Percentiles rank a stretch among this genome's conserved stretches.
Conservation (phyloP, 495 filamentous ascomycete species). For the Chaetomium tenue region DNA sequence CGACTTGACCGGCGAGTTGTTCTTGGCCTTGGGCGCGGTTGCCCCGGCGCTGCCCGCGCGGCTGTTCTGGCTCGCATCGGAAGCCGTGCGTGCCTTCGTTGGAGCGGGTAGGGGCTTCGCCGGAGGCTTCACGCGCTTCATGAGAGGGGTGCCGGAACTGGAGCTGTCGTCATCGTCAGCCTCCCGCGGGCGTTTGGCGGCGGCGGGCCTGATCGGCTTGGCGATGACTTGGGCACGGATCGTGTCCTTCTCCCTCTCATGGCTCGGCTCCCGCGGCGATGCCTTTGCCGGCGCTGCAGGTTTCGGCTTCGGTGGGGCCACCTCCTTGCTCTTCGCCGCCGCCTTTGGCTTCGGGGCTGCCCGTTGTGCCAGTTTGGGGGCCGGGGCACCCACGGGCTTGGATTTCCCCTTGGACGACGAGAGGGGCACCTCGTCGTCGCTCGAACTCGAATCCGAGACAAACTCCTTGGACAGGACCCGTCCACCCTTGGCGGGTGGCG, state of each 20-base stretch:
- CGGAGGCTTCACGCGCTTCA: conserved; percentile 49
- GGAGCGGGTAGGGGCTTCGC: conserved; percentile 29
- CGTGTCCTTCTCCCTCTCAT: conserved; percentile 33
- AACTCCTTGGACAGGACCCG: conserved; percentile 62
- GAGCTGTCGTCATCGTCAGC: conserved; percentile 53
- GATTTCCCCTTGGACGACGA: conserved; percentile 41
- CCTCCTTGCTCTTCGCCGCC: conserved; percentile 34
- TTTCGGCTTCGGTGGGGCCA: conserved; percentile 25
- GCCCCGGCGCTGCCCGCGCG: conserved; percentile 37
- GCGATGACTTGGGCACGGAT: conserved; percentile 36
- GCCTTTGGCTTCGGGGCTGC: conserved; percentile 28
- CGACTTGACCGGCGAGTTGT: conserved; percentile 64
- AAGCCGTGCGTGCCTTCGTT: conserved; percentile 40
- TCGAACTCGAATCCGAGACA: conserved; percentile 73
- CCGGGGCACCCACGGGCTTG: conserved; percentile 31
- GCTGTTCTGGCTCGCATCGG: conserved; percentile 49
- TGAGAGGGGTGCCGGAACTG: conserved; percentile 51
- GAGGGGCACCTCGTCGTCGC: conserved; percentile 47
- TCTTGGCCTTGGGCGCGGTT: conserved; percentile 42
- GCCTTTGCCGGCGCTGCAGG: conserved; percentile 18
- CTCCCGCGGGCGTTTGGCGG: conserved; percentile 39
- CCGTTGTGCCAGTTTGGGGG: conserved; percentile 40
- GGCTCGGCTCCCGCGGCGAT: conserved; percentile 21
- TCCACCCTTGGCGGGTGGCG: conserved; percentile 23
- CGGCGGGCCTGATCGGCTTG: conserved; percentile 30